Base-by-base conservation (phyloP, 768 basidiomycete species). In the Omphalotus guepiniiformis region DNA sequence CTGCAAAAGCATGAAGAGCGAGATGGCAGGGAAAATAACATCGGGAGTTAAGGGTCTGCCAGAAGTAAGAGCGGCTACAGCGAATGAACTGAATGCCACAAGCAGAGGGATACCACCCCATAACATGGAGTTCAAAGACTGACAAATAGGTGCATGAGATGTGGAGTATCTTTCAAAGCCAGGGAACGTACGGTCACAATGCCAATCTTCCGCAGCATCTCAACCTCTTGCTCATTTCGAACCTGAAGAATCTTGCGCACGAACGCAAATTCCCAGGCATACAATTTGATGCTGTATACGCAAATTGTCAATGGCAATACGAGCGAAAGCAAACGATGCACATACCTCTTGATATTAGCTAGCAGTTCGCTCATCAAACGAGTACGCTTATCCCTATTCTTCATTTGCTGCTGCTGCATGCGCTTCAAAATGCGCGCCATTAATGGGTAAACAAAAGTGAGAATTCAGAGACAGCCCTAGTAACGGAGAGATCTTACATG, bases 261-360 rank as follows among this genome's bases (percentile, higher is more conserved):
- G 59, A 98, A 97, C 3, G 89, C 85, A 56, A 85, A 80, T 67
- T 98, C 95, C 95, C 95, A 98, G 2, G 88, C 90, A 63, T 95
- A 95, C 3, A 93, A 68, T 60, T 93, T 92, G 62, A 93, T 90
- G 53, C 88, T 89, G 49, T 9, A n/a, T n/a, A 2, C 21, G n/a
- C n/a, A 23, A 12, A 21, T 4, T 4, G 34, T 55, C 29, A 42
- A 48, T 27, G 9, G 12, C 2, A 2, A 3, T 16, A 13, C 42
- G 25, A 9, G 18, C 21, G 15, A 25, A 25, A 15, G 29, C 18
- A 32, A 25, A 40, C 37, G 8, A 22, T 12, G 12, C 21, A 52
- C 22, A 39, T 32, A 80, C 85, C 84, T 91, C 60, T 87, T 86
- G 58, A 98, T 96, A 60, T 95, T 97, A 48, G 81, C 77, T 4